These are phyloP conservation scores for Pseudohyphozyma bogoriensis DNA, from an alignment of 768 basidiomycete species.

Conservation along the genomic window DNA sequence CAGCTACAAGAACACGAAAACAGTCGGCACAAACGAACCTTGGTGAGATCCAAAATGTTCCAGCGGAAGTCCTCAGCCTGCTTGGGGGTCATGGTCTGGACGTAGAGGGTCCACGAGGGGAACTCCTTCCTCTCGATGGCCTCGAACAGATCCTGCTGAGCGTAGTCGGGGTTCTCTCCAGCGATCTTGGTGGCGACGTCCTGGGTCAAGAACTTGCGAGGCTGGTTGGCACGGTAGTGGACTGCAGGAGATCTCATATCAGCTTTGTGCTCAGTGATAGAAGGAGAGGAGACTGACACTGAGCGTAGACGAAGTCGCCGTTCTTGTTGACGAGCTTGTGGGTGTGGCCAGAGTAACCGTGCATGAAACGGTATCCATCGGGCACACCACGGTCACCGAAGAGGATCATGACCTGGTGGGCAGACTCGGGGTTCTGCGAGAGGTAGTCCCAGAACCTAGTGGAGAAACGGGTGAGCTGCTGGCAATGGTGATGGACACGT, in stretches of 20 bases:
- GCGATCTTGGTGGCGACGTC: slow-evolving; percentile 56
- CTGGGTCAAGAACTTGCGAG: slow-evolving; percentile 55
- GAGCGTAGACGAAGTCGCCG: slow-evolving; percentile 31
- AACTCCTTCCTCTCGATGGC: slow-evolving; percentile 41
- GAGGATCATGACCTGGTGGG: slow-evolving; percentile 44
- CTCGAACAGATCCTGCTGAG: slow-evolving; percentile 41
- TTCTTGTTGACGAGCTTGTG: slow-evolving; percentile 39
- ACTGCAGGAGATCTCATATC: no score
- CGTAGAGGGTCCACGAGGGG: slow-evolving; percentile 37
- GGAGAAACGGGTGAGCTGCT: slow-evolving; percentile 11
- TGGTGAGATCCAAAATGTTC: slow-evolving; percentile 84
- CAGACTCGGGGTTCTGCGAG: slow-evolving; percentile 39
- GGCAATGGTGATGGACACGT: no score
- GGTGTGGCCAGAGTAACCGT: slow-evolving; percentile 67
- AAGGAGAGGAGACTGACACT: not conserved
- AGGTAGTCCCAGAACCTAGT: slow-evolving; percentile 50
- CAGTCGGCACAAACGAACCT: no score
- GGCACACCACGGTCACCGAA: slow-evolving; percentile 44
- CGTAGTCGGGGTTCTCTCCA: slow-evolving; percentile 48
- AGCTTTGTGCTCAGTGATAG: not conserved
- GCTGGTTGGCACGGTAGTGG: slow-evolving; percentile 39
- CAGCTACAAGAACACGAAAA: no score
- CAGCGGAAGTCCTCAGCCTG: slow-evolving; percentile 76
- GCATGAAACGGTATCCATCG: slow-evolving; percentile 57
- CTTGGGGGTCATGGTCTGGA: slow-evolving; percentile 82